Evolutionary conservation across 1,139 yeast genomes (phyloP), one percentile per base, ranked within the genome.

Genomic region (Taphrina pruni): DNA sequence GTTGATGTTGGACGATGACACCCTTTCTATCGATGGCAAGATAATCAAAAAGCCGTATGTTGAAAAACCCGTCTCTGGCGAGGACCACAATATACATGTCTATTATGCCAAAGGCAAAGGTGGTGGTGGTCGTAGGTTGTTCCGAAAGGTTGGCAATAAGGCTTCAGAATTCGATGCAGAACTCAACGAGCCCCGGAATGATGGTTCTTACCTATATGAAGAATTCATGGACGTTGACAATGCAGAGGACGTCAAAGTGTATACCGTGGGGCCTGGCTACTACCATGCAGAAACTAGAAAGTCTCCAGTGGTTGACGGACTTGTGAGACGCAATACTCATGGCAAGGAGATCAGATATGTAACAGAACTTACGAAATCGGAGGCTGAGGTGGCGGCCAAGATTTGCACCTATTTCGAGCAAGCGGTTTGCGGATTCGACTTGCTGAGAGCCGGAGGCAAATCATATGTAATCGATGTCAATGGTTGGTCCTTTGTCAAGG

Each of bases 261-360:
- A 95, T 77, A 95, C 99, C 0, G 98, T 95, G 1, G 99, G 99
- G 0, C 87, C 89, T 3, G 81, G 82, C 36, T 95, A 85, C 76
- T 94, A 99, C 76, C 99, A 95, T 78, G 99, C 99, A 0, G 99
- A 95, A 77, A 95, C 99, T 0, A 85, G 99, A 75, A 95, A 95
- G 78, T 92, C 97, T 0, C 99, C 99, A 0, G 99, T 95, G 1
- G 99, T 95, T 17, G 99, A 95, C 80, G 99, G 99, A 65, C 90
- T 95, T 70, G 99, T 95, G 36, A 85, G 98, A 76, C 86, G 99
- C 78, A 95, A 95, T 77, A 93, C 99, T 0, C 97, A 93, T 75
- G 99, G 99, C 66, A 95, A 95, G 78, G 99, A 95, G 79, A 88
- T 95, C 60, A 84, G 99, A 73, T 95, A 89, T 76, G 85, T 94